phyloP scores from a whole-genome alignment of 257 asterid genomes.

The Lithospermum erythrorhizon region DNA sequence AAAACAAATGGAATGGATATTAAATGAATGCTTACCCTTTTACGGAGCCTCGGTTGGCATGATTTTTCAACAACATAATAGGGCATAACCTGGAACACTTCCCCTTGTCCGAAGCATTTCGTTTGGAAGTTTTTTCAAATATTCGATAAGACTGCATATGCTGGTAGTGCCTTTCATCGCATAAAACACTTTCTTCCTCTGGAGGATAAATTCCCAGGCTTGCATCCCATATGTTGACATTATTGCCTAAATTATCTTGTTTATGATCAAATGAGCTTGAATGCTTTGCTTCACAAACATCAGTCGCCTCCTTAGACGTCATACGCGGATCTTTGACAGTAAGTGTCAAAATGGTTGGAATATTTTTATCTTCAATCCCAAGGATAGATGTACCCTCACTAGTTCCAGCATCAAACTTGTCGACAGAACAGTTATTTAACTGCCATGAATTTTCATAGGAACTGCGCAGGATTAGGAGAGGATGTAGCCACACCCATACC shows the following conservation, averaged over 20 bases:
- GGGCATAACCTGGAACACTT: conserved; percentile 48
- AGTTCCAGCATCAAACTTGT: conserved; percentile 17
- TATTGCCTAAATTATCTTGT: conserved; percentile 14
- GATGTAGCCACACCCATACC: conserved; percentile 80
- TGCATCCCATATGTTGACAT: conserved; percentile 56
- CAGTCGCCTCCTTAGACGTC: conserved; percentile 18
- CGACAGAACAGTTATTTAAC: conserved; percentile 23
- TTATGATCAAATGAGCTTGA: conserved; percentile 14
- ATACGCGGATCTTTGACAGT: conserved; percentile 64
- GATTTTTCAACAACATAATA: conserved; percentile 47
- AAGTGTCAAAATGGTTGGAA: conserved; percentile 39
- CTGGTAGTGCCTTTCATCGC: conserved; percentile 46
- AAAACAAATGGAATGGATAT: background rate
- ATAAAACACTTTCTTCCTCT: conserved; percentile 51
- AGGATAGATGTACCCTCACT: conserved; percentile 16
- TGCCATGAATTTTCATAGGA: conserved; percentile 23
- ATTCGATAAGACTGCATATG: conserved; percentile 41
- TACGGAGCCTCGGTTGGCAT: conserved; percentile 28
- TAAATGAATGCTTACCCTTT: conserved; percentile 29
- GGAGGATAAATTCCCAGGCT: conserved; percentile 50
- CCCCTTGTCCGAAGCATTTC: conserved; percentile 25
- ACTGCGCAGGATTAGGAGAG: conserved; percentile 31
- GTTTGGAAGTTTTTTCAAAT: conserved; percentile 26
- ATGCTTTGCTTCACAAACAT: conserved; percentile 23
- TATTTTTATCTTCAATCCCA: conserved; percentile 25